Base-by-base conservation (phyloP, 1,284 basidiomycete species). In the Xerocomus nothofagi region DNA sequence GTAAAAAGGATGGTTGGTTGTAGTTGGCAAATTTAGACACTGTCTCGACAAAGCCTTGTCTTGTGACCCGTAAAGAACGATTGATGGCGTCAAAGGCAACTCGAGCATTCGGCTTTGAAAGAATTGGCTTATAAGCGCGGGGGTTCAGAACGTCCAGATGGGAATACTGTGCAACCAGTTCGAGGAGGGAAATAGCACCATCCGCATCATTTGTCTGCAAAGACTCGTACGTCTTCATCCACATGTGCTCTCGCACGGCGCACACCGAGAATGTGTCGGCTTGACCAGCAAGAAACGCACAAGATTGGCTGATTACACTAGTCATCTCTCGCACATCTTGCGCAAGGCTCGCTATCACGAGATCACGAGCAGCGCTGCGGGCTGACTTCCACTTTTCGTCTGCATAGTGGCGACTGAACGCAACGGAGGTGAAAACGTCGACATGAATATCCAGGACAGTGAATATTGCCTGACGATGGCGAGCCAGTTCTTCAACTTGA, bases 91-190 rank as follows among this genome's bases (percentile, higher is more conserved):
- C 68, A 14, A 86, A 65, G 3, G 75, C 70, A 1, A 59, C 57
- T 44, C 59, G 61, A 12, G 56, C 62, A 56, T 57, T 59, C 15
- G 59, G 62, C 49, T 61, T 73, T 30, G 63, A 62, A 49, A 78
- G 66, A 3, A 71, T 61, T 3, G 69, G 57, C 29, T 65, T 67
- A 56, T 81, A 86, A 14, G 82, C 76, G 24, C 70, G 67, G 40
- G 74, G 59, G 53, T 76, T 74, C 17, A 94, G 71, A 27, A 70
- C 63, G 60, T 91, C 88, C 24, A 93, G 64, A 63, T 91, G 85
- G 2, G 87, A 77, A 17, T 79, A 76, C 20, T 73, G 73, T 0
- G 86, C 74, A 5, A 87, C 69, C 2, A 81, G 71, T 17, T 73
- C 68, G 37, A 93, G 70, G 26, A 93, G 65, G 26, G 71, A 71